These are phyloP conservation scores for Clarireedia monteithiana DNA, from an alignment of 2,329 filamentous ascomycete species.

Conservation along the genomic window DNA sequence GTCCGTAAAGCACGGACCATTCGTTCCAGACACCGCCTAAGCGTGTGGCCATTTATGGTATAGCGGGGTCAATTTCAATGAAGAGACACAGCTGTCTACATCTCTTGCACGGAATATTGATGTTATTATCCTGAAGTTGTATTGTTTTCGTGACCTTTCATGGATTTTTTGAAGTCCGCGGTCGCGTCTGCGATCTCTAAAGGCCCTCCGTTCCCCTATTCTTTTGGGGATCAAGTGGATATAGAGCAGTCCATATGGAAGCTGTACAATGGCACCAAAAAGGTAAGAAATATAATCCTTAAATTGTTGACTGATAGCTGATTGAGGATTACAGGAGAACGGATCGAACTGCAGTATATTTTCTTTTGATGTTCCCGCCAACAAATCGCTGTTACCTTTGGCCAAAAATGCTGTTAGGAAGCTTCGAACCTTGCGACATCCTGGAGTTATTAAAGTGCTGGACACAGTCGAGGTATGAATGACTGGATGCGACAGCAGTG, in stretches of 20 bases:
- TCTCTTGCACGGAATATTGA: not conserved
- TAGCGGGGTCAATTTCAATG: slow-evolving; percentile 1
- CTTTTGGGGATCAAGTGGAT: slow-evolving; percentile 87
- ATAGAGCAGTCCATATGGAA: slow-evolving; percentile 92
- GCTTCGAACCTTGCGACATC: slow-evolving; percentile 84
- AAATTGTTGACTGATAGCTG: slow-evolving; percentile 11
- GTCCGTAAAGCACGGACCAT: not conserved
- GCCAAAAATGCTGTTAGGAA: slow-evolving; percentile 94
- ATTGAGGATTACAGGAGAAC: slow-evolving; percentile 60
- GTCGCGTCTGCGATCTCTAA: slow-evolving; percentile 95
- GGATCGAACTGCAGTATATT: slow-evolving; percentile 93
- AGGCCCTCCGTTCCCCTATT: slow-evolving; percentile 86
- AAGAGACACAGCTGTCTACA: slow-evolving; percentile 6
- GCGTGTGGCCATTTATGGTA: not conserved
- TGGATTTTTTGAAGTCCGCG: slow-evolving; percentile 98
- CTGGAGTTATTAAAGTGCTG: slow-evolving; percentile 86
- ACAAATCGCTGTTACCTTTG: slow-evolving; percentile 73
- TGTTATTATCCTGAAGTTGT: not conserved
- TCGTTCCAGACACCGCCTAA: not conserved
- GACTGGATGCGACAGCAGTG: not conserved
- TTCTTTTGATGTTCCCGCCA: slow-evolving; percentile 80
- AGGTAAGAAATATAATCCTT: slow-evolving; percentile 41
- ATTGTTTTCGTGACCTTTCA: slow-evolving; percentile 33
- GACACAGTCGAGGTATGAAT: slow-evolving; percentile 79
- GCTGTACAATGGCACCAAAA: slow-evolving; percentile 88